Evolutionary conservation across 257 asterid species (phyloP).

Genomic region (Orobanche coerulescens): DNA sequence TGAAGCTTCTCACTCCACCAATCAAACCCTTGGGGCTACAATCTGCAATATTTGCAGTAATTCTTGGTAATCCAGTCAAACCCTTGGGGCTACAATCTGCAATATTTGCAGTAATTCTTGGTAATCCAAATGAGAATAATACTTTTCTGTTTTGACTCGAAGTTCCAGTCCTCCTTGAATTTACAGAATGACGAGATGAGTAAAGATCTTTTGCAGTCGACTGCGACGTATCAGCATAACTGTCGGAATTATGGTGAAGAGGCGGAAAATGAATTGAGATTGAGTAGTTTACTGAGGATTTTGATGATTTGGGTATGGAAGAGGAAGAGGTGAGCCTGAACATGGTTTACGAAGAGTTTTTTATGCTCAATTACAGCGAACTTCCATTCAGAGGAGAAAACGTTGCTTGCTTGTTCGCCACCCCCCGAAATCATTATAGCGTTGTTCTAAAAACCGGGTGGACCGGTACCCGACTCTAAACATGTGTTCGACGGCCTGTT

Average conservation of each 20-base stretch:
- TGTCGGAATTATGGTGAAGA: constrained; percentile 6
- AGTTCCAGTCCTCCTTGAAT: constrained; percentile 21
- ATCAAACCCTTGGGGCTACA: constrained; percentile 19
- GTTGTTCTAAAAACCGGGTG: too few species aligned
- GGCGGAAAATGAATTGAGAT: constrained; percentile 12
- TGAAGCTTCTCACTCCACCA: constrained; percentile 35
- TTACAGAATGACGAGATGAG: constrained; percentile 23
- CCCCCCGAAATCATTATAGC: too few species aligned
- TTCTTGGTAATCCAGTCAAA: constrained; percentile 20
- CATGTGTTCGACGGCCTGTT: too few species aligned
- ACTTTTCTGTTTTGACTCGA: constrained; percentile 23
- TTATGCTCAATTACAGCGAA: too few species aligned
- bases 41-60: constrained; percentile 16
- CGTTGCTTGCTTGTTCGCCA: too few species aligned
- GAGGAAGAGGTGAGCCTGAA: constrained; percentile 27
- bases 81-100: constrained; percentile 16
- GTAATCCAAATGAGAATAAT: constrained; percentile 24
- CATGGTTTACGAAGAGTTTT: constrained; percentile 24
- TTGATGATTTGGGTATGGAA: constrained; percentile 34
- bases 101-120: constrained; percentile 13
- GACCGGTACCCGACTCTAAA: too few species aligned
- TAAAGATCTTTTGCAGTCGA: neutral
- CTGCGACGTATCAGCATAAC: constrained; percentile 11
- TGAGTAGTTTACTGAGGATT: constrained; percentile 12
- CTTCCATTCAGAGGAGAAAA: too few species aligned